A percentile compares a stretch with the other conserved stretches of the same genome.
phyloP scores from a whole-genome alignment of 768 basidiomycete genomes.

The Lentinula boryana region DNA sequence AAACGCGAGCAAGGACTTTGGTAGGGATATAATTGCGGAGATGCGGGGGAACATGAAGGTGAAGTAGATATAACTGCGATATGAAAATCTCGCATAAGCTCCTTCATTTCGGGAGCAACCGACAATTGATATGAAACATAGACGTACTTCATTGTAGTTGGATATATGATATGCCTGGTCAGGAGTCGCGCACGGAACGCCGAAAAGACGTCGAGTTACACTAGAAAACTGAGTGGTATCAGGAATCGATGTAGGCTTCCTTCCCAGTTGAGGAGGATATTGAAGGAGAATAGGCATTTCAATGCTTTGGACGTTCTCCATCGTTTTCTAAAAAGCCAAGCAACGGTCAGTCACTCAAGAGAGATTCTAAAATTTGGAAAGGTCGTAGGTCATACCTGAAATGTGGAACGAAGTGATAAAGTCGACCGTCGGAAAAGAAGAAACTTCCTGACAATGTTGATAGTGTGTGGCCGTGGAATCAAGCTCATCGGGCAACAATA shows the following conservation, averaged over 20 bases:
- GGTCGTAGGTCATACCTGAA: neutral
- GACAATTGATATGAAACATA: neutral
- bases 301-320: neutral
- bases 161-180: slow-evolving; percentile 13
- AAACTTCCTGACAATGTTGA: neutral
- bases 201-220: slow-evolving; percentile 14
- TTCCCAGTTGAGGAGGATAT: slow-evolving; percentile 11
- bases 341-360: neutral
- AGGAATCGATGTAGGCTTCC: slow-evolving; percentile 17
- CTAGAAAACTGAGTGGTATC: slow-evolving; percentile 17
- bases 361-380: neutral
- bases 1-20: slow-evolving; percentile 17
- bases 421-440: neutral
- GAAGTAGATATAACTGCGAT: slow-evolving; percentile 14
- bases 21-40: slow-evolving; percentile 7
- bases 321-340: neutral
- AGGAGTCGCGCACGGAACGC: slow-evolving; percentile 14
- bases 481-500: neutral
- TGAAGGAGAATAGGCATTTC: slow-evolving; percentile 13
- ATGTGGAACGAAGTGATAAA: neutral
- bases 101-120: neutral
- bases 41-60: slow-evolving; percentile 11
- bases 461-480: neutral
- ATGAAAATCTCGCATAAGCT: neutral
- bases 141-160: slow-evolving; percentile 15